Base-by-base conservation (phyloP, 2,329 filamentous ascomycete species). In the Epichloe uncinata region DNA sequence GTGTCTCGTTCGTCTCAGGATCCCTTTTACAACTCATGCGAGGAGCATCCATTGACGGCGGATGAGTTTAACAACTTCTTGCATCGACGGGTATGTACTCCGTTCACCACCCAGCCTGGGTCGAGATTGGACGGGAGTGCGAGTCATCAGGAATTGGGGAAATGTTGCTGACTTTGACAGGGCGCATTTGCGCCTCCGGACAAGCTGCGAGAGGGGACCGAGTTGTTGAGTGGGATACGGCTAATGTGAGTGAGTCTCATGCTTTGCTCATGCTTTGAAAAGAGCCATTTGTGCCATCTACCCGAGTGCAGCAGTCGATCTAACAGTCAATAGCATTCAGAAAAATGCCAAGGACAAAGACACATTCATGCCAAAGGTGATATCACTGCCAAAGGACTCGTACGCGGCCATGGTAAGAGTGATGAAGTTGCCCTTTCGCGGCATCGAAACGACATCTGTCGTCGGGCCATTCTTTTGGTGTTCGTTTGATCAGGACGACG, bases 401-500 rank as follows among this genome's bases (percentile, higher is more conserved):
- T 83, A 82, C 55, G 69, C 69, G 55, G 65, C 65, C 45, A 82
- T 83, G 79, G 72, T 81, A 18, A 68, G 70, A 54, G 66, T 63
- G 15, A 59, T 81, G 62, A 69, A 66, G 52, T 66, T 82, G 42
- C 78, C 79, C 1, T 74, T 71, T 57, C 70, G 76, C 8, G 75
- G 69, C 35, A 77, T 83, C 53, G 79, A 83, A 62, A 73, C 75
- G 16, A 74, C 71, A 18, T 73, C 73, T 50, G 72, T 77, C 11
- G 79, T 82, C 13, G 79, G 79, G 0, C 79, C 79, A 1, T 81
- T 81, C 58, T 82, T 82, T 63, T 82, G 78, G 78, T 73, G 67
- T 40, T 69, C 73, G 2, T 69, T 73, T 53, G 77, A 82, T 58
- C 72, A 77, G 52, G 71, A 79, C 55, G 75, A 78, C 48, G 68